Conservation (phyloP, 2,329 filamentous ascomycete genomes). For the Meredithiella fracta region DNA sequence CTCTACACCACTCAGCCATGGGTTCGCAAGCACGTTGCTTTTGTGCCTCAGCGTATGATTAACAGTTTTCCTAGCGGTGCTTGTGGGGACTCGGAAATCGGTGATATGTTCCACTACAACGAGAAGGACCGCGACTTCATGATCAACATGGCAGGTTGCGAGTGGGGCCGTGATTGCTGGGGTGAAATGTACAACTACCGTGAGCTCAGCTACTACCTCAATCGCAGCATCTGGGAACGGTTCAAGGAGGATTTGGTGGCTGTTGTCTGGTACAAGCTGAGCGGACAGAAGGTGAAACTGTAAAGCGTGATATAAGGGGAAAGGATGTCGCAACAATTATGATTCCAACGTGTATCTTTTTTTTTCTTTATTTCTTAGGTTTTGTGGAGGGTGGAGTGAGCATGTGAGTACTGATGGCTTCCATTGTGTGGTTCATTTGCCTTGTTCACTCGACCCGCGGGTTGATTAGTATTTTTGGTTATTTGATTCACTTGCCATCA, state of each 20-base stretch:
- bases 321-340: slow-evolving; percentile 5
- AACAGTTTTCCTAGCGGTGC: slow-evolving; percentile 89
- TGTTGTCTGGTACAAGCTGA: slow-evolving; percentile 45
- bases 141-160: slow-evolving; percentile 96
- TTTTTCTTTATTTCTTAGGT: slow-evolving; percentile 6
- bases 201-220: slow-evolving; percentile 77
- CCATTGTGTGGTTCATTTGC: background rate
- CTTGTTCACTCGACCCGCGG: background rate
- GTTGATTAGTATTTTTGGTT: background rate
- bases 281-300: slow-evolving; percentile 42
- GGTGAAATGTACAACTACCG: slow-evolving; percentile 93
- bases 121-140: slow-evolving; percentile 76
- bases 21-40: slow-evolving; percentile 76
- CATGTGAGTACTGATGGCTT: background rate
- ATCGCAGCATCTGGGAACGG: slow-evolving; percentile 64
- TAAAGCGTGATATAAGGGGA: slow-evolving; percentile 19
- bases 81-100: slow-evolving; percentile 55
- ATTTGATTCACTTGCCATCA: background rate
- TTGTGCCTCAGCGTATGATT: slow-evolving; percentile 78
- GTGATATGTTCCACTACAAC: slow-evolving; percentile 71
- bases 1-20: slow-evolving; percentile 84
- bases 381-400: background rate
- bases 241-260: slow-evolving; percentile 52
- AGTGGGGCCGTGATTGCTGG: slow-evolving; percentile 96
- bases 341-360: slow-evolving; percentile 15